A percentile compares a stretch with the other conserved stretches of the same genome.
Conservation (phyloP, 352 stramenopile genomes). For the Pythium apleroticum region DNA sequence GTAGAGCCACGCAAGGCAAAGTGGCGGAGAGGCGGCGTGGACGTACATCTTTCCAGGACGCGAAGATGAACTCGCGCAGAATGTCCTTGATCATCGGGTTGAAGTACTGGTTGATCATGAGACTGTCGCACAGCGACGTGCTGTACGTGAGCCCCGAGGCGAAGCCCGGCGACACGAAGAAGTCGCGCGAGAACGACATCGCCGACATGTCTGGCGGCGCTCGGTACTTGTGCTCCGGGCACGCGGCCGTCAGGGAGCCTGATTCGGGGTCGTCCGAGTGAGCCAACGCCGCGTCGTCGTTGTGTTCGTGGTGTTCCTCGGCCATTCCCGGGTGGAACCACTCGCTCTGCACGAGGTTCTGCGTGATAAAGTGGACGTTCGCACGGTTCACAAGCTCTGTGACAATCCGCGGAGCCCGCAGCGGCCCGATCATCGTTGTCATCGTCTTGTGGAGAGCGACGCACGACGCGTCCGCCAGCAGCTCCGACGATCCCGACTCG, state of each 20-base stretch:
- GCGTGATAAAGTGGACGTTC: constrained; percentile 83
- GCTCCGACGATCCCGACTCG: constrained; percentile 57
- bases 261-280: constrained; percentile 25
- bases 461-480: constrained; percentile 74
- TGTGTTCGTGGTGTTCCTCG: constrained; percentile 1
- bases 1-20: background rate
- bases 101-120: constrained; percentile 90
- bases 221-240: background rate
- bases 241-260: background rate
- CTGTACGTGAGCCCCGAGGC: constrained; percentile 84
- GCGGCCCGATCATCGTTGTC: constrained; percentile 56
- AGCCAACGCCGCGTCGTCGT: background rate
- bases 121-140: constrained; percentile 79
- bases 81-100: constrained; percentile 88
- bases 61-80: constrained; percentile 84
- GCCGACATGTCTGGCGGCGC: constrained; percentile 29
- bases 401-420: constrained; percentile 62
- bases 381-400: constrained; percentile 78
- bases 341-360: constrained; percentile 64
- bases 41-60: constrained; percentile 64
- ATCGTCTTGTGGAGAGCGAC: constrained; percentile 87
- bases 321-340: constrained; percentile 48
- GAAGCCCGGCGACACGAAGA: constrained; percentile 80
- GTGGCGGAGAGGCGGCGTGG: background rate
- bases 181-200: constrained; percentile 67